Evolutionary conservation across 1,284 basidiomycete species (phyloP).

Genomic region (Austroboletus rostrupii): DNA sequence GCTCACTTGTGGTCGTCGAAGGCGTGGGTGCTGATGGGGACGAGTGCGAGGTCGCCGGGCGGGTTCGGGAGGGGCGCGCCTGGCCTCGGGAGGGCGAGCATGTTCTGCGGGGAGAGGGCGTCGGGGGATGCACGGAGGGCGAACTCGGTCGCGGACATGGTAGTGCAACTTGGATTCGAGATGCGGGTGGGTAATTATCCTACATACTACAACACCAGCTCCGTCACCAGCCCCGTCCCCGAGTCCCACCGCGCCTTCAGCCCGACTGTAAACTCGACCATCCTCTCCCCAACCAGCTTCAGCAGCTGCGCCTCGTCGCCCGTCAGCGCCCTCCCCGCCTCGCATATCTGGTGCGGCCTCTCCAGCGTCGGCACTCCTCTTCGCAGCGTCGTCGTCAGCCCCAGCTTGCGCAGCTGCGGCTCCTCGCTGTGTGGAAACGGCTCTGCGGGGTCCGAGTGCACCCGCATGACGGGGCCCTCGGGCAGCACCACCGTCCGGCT

Average conservation of each 20-base stretch:
- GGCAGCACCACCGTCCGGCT: slow-evolving; percentile 75
- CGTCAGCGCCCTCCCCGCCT: slow-evolving; percentile 76
- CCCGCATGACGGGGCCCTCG: slow-evolving; percentile 68
- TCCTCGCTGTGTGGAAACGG: slow-evolving; percentile 97
- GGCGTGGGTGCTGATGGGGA: slow-evolving; percentile 66
- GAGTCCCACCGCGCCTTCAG: slow-evolving; percentile 77
- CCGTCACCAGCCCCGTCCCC: slow-evolving; percentile 60
- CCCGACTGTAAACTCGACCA: slow-evolving; percentile 77
- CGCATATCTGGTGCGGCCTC: slow-evolving; percentile 81
- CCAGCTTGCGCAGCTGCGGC: slow-evolving; percentile 89
- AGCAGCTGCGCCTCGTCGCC: slow-evolving; percentile 85
- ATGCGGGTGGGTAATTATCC: too few species aligned
- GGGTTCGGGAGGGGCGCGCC: slow-evolving; percentile 61
- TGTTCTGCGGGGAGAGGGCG: slow-evolving; percentile 66
- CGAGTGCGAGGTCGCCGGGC: slow-evolving; percentile 62
- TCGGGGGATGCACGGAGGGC: slow-evolving; percentile 52
- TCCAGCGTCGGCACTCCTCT: slow-evolving; percentile 86
- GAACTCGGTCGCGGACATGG: slow-evolving; percentile 30
- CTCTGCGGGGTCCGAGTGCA: slow-evolving; percentile 70
- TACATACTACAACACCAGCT: slow-evolving; percentile 42
- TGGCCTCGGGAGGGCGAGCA: slow-evolving; percentile 71
- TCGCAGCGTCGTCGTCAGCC: slow-evolving; percentile 82
- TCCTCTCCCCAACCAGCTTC: slow-evolving; percentile 83
- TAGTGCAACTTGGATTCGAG: too few species aligned
- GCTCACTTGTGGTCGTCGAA: slow-evolving; percentile 69